These are phyloP conservation scores for Lathyrus oleraceus DNA, from an alignment of 306 rosid species.

Conservation along the genomic window DNA sequence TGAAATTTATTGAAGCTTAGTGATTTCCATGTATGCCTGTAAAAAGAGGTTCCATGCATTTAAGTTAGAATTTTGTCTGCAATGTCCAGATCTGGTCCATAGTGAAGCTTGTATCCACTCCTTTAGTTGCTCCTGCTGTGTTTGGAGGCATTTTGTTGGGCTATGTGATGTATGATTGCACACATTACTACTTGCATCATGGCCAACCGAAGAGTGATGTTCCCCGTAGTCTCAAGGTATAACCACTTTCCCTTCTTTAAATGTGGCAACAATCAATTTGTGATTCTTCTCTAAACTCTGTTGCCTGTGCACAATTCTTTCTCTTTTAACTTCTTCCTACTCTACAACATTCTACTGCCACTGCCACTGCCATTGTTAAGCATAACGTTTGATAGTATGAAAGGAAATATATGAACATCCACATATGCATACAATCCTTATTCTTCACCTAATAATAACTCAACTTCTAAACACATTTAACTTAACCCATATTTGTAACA, in stretches of 20 bases:
- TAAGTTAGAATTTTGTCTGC: constrained; percentile 29
- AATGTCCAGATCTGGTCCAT: constrained; percentile 66
- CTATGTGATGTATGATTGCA: constrained; percentile 85
- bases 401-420: not conserved
- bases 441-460: not conserved
- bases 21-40: constrained; percentile 3
- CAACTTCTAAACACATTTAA: not conserved
- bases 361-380: too few relatives aligned
- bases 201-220: constrained; percentile 68
- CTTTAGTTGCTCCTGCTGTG: constrained; percentile 71
- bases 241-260: constrained; percentile 30
- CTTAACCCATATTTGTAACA: constrained; percentile 20
- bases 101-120: constrained; percentile 53
- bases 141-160: constrained; percentile 89
- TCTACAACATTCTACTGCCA: constrained; percentile 3
- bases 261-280: constrained; percentile 7
- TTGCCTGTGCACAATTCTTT: not conserved
- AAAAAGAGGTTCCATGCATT: constrained; percentile 28
- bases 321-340: not conserved
- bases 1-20: constrained; percentile 13
- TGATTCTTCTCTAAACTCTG: constrained; percentile 12
- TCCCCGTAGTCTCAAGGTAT: constrained; percentile 70
- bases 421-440: not conserved
- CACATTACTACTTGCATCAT: constrained; percentile 93
- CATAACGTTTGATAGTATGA: not conserved